Base-by-base conservation (phyloP, 2,329 filamentous ascomycete genomes). In the Kalmusia sp. region DNA sequence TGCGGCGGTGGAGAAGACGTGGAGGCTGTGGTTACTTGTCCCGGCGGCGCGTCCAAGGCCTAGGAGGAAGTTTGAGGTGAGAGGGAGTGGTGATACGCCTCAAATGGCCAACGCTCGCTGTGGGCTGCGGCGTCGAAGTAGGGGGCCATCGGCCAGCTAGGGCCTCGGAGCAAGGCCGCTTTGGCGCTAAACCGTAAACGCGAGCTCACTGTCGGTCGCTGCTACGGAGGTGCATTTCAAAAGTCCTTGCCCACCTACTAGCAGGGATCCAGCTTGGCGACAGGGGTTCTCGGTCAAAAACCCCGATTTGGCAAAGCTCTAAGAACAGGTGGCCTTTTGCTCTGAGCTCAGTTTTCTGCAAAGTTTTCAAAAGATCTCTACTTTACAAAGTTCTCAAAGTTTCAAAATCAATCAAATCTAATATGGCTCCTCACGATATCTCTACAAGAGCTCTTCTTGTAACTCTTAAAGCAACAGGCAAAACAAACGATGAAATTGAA, bases 51-150 rank as follows among this genome's bases (percentile, higher is more conserved):
- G 61, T 58, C 59, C 58, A 19, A 33, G 24, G 31, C 30, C 4
- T 17, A 59, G 50, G 55, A 31, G 56, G 59, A 57, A 49, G 22
- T 57, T 31, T 21, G 19, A 47, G 50, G 54, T 57, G 52, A 61
- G 58, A 54, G 51, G 58, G 55, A 57, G 65, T 58, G 64, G 67
- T 69, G 68, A 68, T 67, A 63, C 62, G 67, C 67, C 62, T 68
- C 57, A 24, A 37, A 28, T 47, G 33, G 38, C 17, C 37, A 44
- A 9, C 33, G 57, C 65, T 57, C 57, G 56, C 58, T n/a, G n/a
- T n/a, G n/a, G n/a, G 57, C 60, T 61, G 64, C 58, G 51, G 27
- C 40, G 51, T 57, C 54, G 48, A 63, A 52, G 61, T n/a, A n/a
- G n/a, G n/a, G n/a, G n/a, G n/a, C n/a, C n/a, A n/a, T n/a, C n/a